A percentile compares a stretch with the other conserved stretches of the same genome.
phyloP scores from a whole-genome alignment of 192 early-diverging fungal genomes.

The Paraglomus brasilianum region DNA sequence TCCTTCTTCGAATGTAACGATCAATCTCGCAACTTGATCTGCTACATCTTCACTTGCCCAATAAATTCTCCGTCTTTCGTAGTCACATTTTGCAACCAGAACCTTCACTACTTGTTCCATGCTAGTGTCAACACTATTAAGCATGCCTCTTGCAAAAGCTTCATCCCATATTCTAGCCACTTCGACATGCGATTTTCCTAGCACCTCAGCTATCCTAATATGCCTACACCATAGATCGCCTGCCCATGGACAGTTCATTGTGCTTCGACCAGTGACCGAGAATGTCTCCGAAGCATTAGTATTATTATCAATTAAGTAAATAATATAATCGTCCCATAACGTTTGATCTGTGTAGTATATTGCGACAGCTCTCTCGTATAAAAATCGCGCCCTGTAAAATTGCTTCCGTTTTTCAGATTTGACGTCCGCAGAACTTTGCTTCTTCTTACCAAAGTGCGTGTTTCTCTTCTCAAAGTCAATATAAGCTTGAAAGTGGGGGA shows the following conservation, averaged over 20 bases:
- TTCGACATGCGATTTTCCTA: background rate
- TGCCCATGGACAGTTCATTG: slow-evolving; percentile 73
- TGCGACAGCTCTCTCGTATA: slow-evolving; percentile 68
- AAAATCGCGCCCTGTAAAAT: slow-evolving; percentile 35
- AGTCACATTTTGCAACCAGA: slow-evolving; percentile 39
- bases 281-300: slow-evolving; percentile 22
- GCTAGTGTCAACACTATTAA: slow-evolving; percentile 29
- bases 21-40: slow-evolving; percentile 27
- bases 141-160: slow-evolving; percentile 30
- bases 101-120: slow-evolving; percentile 42
- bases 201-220: background rate
- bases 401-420: slow-evolving; percentile 25
- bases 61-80: slow-evolving; percentile 37
- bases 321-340: slow-evolving; percentile 70
- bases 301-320: slow-evolving; percentile 50
- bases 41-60: slow-evolving; percentile 35
- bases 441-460: background rate
- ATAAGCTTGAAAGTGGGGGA: slow-evolving; percentile 56
- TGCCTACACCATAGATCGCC: slow-evolving; percentile 58
- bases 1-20: slow-evolving; percentile 35
- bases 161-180: slow-evolving; percentile 25
- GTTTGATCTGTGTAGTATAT: slow-evolving; percentile 57
- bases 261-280: slow-evolving; percentile 47
- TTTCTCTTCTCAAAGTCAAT: slow-evolving; percentile 49
- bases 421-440: background rate